These are phyloP conservation scores for Draba incana DNA, from an alignment of 345 rosid species.

Conservation along the genomic window DNA sequence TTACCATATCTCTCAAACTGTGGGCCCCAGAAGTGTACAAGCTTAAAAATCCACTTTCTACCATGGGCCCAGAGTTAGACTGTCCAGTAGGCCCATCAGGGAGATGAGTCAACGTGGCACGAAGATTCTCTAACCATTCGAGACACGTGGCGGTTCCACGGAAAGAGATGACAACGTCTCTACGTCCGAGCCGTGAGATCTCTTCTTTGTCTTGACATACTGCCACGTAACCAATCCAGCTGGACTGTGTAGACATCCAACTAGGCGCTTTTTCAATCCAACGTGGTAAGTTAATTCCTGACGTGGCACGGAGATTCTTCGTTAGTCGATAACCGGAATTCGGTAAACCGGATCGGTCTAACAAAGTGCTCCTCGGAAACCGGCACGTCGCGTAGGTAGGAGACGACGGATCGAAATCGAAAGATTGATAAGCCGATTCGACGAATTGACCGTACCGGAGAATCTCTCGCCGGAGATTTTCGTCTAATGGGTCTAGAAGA, in stretches of 20 bases:
- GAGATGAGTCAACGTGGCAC: slow-evolving; percentile 67
- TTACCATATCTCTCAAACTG: slow-evolving; percentile 67
- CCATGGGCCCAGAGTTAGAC: slow-evolving; percentile 61
- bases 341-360: slow-evolving; percentile 59
- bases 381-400: slow-evolving; percentile 65
- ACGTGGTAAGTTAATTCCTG: slow-evolving; percentile 69
- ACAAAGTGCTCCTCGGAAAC: slow-evolving; percentile 56
- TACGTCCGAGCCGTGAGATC: slow-evolving; percentile 79
- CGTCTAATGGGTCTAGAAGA: slow-evolving; percentile 83
- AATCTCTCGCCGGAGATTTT: slow-evolving; percentile 71
- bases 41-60: slow-evolving; percentile 86
- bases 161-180: slow-evolving; percentile 80
- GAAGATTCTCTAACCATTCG: slow-evolving; percentile 92
- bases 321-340: slow-evolving; percentile 73
- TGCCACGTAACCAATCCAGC: slow-evolving; percentile 98
- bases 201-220: slow-evolving; percentile 77
- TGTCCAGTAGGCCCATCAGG: slow-evolving; percentile 37
- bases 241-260: slow-evolving; percentile 70
- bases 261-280: slow-evolving; percentile 69
- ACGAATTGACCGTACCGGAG: slow-evolving; percentile 86
- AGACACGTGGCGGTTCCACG: slow-evolving; percentile 93
- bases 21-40: slow-evolving; percentile 67
- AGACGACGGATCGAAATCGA: slow-evolving; percentile 73
- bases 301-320: slow-evolving; percentile 69
- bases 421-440: slow-evolving; percentile 75